A percentile compares a stretch with the other conserved stretches of the same genome.
Conservation (phyloP, 805 yeast species). For the Blastobotrys mokoenaii region DNA sequence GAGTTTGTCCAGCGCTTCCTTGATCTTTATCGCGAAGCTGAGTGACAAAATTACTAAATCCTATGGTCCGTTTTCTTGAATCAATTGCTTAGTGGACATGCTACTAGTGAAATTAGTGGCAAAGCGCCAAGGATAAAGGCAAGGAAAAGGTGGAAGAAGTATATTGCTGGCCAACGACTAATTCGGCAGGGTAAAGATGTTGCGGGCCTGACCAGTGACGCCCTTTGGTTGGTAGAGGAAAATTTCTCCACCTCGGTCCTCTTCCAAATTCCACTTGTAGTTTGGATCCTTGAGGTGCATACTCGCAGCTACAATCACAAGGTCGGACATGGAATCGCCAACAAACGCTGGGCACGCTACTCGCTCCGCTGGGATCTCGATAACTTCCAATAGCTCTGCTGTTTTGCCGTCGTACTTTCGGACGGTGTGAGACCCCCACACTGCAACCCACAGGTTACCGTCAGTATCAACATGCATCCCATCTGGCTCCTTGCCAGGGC, state of each 20-base stretch:
- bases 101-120: no score
- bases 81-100: no score
- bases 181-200: background rate
- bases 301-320: conserved; percentile 65
- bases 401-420: conserved; percentile 38
- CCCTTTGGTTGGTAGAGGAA: conserved; percentile 20
- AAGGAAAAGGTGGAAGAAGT: no score
- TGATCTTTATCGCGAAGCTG: no score
- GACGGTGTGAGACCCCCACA: conserved; percentile 54
- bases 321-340: conserved; percentile 47
- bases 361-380: conserved; percentile 49
- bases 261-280: conserved; percentile 23
- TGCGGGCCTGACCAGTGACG: conserved; percentile 12
- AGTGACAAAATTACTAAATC: no score
- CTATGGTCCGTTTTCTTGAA: no score
- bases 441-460: conserved; percentile 55
- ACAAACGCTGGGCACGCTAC: conserved; percentile 63
- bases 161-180: no score
- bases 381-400: conserved; percentile 46
- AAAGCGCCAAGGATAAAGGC: no score
- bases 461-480: conserved; percentile 55
- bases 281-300: conserved; percentile 35
- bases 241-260: conserved; percentile 23
- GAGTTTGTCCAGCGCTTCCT: conserved; percentile 49
- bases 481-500: conserved; percentile 52